Evolutionary conservation across 768 basidiomycete genomes (phyloP).

Genomic region (Clathrus columnatus): DNA sequence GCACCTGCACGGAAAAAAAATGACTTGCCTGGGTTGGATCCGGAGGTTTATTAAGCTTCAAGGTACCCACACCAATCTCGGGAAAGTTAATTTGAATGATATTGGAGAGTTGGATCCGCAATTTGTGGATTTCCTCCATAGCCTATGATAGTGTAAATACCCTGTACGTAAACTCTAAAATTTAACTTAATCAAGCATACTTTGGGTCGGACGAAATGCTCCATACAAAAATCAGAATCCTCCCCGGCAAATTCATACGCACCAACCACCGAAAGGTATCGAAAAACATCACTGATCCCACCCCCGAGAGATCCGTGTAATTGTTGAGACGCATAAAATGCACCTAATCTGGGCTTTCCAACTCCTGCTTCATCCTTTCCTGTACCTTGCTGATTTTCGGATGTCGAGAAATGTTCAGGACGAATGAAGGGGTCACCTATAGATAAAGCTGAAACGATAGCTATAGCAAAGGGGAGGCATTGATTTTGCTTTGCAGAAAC

Average conservation of each 20-base stretch:
- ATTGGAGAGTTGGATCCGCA: constrained; percentile 78
- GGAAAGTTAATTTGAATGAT: constrained; percentile 80
- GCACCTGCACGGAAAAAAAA: neutral
- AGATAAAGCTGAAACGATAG: constrained; percentile 82
- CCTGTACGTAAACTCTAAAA: neutral
- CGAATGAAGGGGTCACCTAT: constrained; percentile 95
- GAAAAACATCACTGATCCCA: constrained; percentile 78
- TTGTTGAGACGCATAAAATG: constrained; percentile 76
- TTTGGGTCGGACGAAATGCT: constrained; percentile 87
- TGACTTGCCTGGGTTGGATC: constrained; percentile 58
- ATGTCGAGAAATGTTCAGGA: constrained; percentile 43
- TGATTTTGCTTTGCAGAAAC: constrained; percentile 80
- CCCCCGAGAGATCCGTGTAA: constrained; percentile 81
- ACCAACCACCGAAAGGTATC: constrained; percentile 85
- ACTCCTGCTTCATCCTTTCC: constrained; percentile 38
- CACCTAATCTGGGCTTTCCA: constrained; percentile 39
- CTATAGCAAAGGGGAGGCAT: constrained; percentile 85
- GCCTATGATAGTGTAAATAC: constrained; percentile 41
- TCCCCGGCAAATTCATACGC: constrained; percentile 92
- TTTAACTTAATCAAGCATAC: constrained; percentile 30
- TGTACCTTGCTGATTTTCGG: constrained; percentile 11
- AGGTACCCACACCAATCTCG: constrained; percentile 47
- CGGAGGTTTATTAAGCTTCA: constrained; percentile 77
- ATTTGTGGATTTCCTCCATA: constrained; percentile 98
- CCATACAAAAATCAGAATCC: constrained; percentile 67